Conservation (phyloP, 169 alveolate species). For the Plasmodium malariae region DNA sequence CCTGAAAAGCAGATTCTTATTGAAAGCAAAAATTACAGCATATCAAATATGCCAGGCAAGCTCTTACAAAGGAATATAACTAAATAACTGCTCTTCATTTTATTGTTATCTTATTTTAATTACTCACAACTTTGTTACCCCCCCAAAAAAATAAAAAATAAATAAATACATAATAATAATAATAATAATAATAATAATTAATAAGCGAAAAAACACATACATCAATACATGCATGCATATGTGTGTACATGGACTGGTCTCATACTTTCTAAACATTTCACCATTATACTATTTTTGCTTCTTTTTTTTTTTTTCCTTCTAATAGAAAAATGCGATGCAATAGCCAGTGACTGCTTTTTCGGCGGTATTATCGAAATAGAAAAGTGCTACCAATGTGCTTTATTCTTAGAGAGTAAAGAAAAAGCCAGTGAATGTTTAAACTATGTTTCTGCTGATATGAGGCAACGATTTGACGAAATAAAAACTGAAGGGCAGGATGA, state of each 20-base stretch:
- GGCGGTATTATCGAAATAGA: constrained; percentile 46
- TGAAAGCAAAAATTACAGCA: constrained; percentile 30
- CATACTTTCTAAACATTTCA: background rate
- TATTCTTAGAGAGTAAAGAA: background rate
- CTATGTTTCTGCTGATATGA: constrained; percentile 21
- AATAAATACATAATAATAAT: too few species aligned
- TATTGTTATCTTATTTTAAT: too few species aligned
- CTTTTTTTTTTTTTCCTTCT: background rate
- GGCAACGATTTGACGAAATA: background rate
- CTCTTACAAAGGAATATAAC: background rate
- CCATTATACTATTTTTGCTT: too few species aligned
- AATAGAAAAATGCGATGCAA: constrained; percentile 24
- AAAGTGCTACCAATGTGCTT: constrained; percentile 30
- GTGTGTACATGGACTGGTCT: background rate
- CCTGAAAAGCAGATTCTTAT: background rate
- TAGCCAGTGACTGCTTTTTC: constrained; percentile 27
- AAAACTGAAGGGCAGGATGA: constrained; percentile 22
- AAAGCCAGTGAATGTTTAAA: constrained; percentile 16
- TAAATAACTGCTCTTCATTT: too few species aligned
- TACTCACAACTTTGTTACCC: too few species aligned
- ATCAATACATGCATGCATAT: background rate
- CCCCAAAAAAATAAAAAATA: too few species aligned
- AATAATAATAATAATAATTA: too few species aligned
- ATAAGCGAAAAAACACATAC: too few species aligned
- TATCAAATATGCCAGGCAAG: constrained; percentile 27